Conservation (phyloP, 1,284 basidiomycete species). For the Flammula alnicola region DNA sequence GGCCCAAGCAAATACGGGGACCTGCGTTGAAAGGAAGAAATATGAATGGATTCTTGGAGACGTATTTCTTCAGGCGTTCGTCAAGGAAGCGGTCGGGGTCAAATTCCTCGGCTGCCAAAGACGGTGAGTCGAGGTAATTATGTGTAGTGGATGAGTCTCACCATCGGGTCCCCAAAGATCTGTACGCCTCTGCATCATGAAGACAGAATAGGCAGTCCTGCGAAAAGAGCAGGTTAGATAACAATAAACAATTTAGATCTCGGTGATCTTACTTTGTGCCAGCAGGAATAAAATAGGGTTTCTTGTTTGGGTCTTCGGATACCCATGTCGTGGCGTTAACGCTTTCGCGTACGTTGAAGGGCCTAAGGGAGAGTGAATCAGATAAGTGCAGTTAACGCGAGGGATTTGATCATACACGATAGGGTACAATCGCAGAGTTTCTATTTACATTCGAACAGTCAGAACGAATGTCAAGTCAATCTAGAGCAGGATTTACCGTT, state of each 20-base stretch:
- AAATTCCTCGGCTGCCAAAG: constrained; percentile 41
- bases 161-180: constrained; percentile 74
- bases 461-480: no score
- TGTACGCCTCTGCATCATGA: constrained; percentile 64
- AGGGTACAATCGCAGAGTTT: constrained; percentile 65
- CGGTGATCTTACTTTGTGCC: constrained; percentile 48
- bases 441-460: no score
- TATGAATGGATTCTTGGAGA: constrained; percentile 44
- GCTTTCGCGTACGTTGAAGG: constrained; percentile 47
- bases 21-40: constrained; percentile 50
- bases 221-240: background rate
- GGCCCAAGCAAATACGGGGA: constrained; percentile 46
- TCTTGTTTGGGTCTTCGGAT: constrained; percentile 45
- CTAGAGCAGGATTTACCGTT: no score
- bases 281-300: constrained; percentile 58
- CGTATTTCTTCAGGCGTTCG: constrained; percentile 42
- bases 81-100: constrained; percentile 50
- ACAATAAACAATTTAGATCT: background rate
- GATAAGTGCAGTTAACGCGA: background rate
- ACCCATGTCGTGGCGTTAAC: constrained; percentile 49
- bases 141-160: constrained; percentile 19
- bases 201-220: constrained; percentile 56
- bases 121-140: background rate
- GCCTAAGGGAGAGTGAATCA: constrained; percentile 35
- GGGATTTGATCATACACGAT: constrained; percentile 48